Percentiles rank a stretch among this genome's conserved stretches.
Conservation (phyloP, 371 early-diverging fungal genomes). For the Conidiobolus incongruus region DNA sequence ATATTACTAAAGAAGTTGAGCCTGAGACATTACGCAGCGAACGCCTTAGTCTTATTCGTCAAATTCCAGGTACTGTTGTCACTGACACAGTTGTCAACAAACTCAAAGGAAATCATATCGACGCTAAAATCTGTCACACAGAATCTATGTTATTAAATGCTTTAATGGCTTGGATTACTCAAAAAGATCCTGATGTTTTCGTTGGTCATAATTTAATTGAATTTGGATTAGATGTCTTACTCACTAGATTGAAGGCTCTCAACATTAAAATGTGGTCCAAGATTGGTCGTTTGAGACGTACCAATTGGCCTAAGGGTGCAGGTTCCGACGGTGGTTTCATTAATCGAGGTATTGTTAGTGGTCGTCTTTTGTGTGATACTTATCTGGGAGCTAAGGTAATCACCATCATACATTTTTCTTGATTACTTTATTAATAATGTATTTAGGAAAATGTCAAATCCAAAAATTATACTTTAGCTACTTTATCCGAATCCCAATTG, state of each 20-base stretch:
- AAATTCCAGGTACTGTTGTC: conserved; percentile 27
- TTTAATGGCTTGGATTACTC: conserved; percentile 44
- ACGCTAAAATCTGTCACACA: conserved; percentile 21
- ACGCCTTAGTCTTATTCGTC: conserved; percentile 31
- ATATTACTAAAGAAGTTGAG: conserved; percentile 25
- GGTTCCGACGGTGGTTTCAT: conserved; percentile 54
- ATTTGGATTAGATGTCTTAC: conserved; percentile 74
- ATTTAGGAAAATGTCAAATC: conserved; percentile 47
- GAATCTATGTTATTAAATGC: conserved; percentile 41
- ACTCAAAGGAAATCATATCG: conserved; percentile 13
- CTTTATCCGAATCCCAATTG: conserved; percentile 53
- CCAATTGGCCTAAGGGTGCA: conserved; percentile 60
- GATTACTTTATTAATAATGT: conserved; percentile 1
- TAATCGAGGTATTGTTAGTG: conserved; percentile 55
- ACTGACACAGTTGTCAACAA: conserved; percentile 33
- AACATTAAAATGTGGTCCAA: conserved; percentile 54
- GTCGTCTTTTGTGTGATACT: conserved; percentile 90
- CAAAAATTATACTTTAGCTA: conserved; percentile 66
- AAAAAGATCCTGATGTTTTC: conserved; percentile 77
- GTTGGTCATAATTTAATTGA: conserved; percentile 94
- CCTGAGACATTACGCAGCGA: conserved; percentile 19
- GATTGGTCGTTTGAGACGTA: conserved; percentile 63
- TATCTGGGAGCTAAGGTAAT: conserved; percentile 68
- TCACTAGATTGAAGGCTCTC: conserved; percentile 75
- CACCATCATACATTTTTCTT: not conserved